Base-by-base conservation (phyloP, 805 yeast genomes). In the Sugiyamaella americana region DNA sequence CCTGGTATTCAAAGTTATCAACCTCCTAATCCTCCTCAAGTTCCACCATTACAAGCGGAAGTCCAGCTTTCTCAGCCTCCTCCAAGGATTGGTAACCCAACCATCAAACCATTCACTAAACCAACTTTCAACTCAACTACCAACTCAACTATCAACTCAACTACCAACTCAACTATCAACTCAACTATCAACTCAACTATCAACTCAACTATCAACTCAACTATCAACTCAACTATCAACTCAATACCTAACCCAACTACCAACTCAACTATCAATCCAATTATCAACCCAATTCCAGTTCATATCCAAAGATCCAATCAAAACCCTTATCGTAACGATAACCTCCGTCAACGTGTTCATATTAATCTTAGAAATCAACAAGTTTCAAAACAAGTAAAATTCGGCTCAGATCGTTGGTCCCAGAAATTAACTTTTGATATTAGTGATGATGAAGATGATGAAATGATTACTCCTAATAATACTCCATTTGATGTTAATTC, bases 361-460 rank as follows among this genome's bases (percentile, higher is more conserved):
- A n/a, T n/a, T n/a, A n/a, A n/a, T n/a, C n/a, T n/a, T n/a, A n/a
- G n/a, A n/a, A n/a, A n/a, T n/a, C n/a, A n/a, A n/a, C n/a, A n/a
- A n/a, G n/a, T n/a, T n/a, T n/a, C n/a, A 26, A 26, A 26, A 13
- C 32, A 8, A 8, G 13, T 26, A 35, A 35, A 35, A 17, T 57
- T 57, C 44, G 61, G 61, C 11, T 34, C 45, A 26, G 51, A 57
- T 41, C 41, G 60, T 17, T 57, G 59, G 59, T 52, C 58, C 3
- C 44, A 47, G 17, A 34, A 42, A 2, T 22, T 57, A 23, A 37
- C 18, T 6, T 23, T 57, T 22, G 57, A 52, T 6, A 10, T 57
- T 20, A 51, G 55, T 34, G 59, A 56, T 21, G 56, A 49, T 10
- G 54, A 51, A n/a, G 52, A 49, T n/a, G 53, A 29, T 4, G 50